phyloP scores from a whole-genome alignment of 2,329 filamentous ascomycete species.

The Rhinocladiella mackenziei region DNA sequence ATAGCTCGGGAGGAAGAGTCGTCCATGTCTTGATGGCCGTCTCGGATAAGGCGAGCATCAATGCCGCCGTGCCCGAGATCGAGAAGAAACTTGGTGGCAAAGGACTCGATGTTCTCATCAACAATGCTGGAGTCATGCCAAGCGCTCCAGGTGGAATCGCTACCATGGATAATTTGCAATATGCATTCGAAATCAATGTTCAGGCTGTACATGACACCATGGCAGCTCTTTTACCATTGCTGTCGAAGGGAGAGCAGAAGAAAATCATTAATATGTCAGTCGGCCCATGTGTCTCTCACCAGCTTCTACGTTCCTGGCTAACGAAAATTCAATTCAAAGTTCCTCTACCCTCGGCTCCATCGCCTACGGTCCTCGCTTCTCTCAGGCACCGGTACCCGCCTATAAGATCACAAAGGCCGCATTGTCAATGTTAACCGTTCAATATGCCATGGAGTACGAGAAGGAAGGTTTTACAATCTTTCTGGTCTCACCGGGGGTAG shows the following conservation, averaged over 20 bases:
- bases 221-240: constrained; percentile 38
- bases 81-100: constrained; percentile 33
- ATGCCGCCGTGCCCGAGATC: constrained; percentile 35
- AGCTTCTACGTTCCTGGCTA: background rate
- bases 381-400: constrained; percentile 31
- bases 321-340: background rate
- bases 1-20: constrained; percentile 33
- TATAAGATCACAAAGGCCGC: constrained; percentile 49
- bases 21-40: constrained; percentile 38
- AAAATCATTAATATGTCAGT: constrained; percentile 45
- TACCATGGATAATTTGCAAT: constrained; percentile 18
- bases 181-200: constrained; percentile 46
- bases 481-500: constrained; percentile 45
- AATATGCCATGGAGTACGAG: constrained; percentile 39
- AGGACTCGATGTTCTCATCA: constrained; percentile 45
- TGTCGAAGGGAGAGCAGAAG: constrained; percentile 40
- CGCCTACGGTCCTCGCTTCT: constrained; percentile 27
- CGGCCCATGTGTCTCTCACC: background rate
- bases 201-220: constrained; percentile 40
- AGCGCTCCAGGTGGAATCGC: constrained; percentile 2
- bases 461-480: constrained; percentile 44
- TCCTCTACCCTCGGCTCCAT: constrained; percentile 43
- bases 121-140: constrained; percentile 41
- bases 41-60: constrained; percentile 34
- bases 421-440: constrained; percentile 47